Conservation (phyloP, 495 filamentous ascomycete genomes). For the Hyaloscypha variabilis region DNA sequence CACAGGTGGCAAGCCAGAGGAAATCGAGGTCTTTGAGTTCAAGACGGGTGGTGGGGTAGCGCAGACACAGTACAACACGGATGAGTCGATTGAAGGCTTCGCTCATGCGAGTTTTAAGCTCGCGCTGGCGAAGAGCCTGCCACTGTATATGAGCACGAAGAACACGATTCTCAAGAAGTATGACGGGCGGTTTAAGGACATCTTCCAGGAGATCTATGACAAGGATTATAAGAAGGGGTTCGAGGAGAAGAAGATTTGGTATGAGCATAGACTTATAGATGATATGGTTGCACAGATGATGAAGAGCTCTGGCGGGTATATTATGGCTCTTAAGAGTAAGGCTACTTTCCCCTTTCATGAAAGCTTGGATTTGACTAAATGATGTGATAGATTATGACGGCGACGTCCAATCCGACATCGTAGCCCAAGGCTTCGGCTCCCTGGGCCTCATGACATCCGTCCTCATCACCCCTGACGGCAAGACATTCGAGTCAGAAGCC, state of each 20-base stretch:
- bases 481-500: slow-evolving; percentile 96
- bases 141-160: slow-evolving; percentile 99
- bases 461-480: slow-evolving; percentile 91
- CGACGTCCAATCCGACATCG: slow-evolving; percentile 97
- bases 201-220: slow-evolving; percentile 97
- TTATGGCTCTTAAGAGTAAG: slow-evolving; percentile 97
- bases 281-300: slow-evolving; percentile 99
- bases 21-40: slow-evolving; percentile 90
- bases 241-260: slow-evolving; percentile 92
- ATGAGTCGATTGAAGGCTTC: slow-evolving; percentile 91
- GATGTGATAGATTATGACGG: slow-evolving; percentile 98
- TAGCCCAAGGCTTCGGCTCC: slow-evolving; percentile 97
- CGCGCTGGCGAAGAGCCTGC: slow-evolving; percentile 80
- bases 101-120: slow-evolving; percentile 96
- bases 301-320: slow-evolving; percentile 91
- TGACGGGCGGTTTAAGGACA: slow-evolving; percentile 97
- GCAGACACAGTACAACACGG: slow-evolving; percentile 96
- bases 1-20: slow-evolving; percentile 75
- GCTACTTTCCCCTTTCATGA: slow-evolving; percentile 19
- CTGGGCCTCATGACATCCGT: slow-evolving; percentile 98
- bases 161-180: slow-evolving; percentile 99
- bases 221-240: slow-evolving; percentile 83
- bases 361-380: no score
- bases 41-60: slow-evolving; percentile 81
- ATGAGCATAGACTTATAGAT: slow-evolving; percentile 98